A percentile compares a stretch with the other conserved stretches of the same genome.
Conservation (phyloP, 2,329 filamentous ascomycete genomes). For the Reticulascus tulasneorum region DNA sequence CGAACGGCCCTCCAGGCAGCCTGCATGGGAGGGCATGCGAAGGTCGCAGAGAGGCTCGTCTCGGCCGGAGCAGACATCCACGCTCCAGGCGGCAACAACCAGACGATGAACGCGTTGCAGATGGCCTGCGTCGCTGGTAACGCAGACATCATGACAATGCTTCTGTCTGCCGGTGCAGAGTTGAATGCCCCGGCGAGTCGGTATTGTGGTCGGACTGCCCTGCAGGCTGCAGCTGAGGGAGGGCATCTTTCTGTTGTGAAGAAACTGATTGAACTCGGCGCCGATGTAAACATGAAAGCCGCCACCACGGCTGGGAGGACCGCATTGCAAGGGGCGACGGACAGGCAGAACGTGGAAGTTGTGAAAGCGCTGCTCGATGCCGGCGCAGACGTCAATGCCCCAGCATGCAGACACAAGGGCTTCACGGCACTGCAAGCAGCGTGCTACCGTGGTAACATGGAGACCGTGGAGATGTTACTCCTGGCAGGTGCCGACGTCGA, state of each 20-base stretch:
- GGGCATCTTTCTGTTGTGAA: constrained; percentile 20
- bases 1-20: constrained; percentile 34
- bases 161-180: constrained; percentile 25
- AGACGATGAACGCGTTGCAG: constrained; percentile 33
- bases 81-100: constrained; percentile 27
- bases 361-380: constrained; percentile 9
- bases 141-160: constrained; percentile 16
- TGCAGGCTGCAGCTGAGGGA: constrained; percentile 29
- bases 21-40: constrained; percentile 20
- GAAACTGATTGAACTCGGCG: constrained; percentile 25
- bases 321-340: constrained; percentile 18
- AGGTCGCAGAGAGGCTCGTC: constrained; percentile 23
- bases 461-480: constrained; percentile 18
- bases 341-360: constrained; percentile 5
- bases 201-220: constrained; percentile 33
- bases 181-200: constrained; percentile 23
- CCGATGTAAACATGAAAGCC: constrained; percentile 25
- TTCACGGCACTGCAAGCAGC: constrained; percentile 29
- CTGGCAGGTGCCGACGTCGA: constrained; percentile 17
- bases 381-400: constrained; percentile 17
- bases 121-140: constrained; percentile 26
- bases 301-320: constrained; percentile 15
- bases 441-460: constrained; percentile 29
- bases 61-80: constrained; percentile 27
- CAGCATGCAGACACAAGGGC: constrained; percentile 15